Percentiles rank a stretch among this genome's conserved stretches.
Conservation (phyloP, 495 filamentous ascomycete genomes). For the Hypoxylon crocopeplum region DNA sequence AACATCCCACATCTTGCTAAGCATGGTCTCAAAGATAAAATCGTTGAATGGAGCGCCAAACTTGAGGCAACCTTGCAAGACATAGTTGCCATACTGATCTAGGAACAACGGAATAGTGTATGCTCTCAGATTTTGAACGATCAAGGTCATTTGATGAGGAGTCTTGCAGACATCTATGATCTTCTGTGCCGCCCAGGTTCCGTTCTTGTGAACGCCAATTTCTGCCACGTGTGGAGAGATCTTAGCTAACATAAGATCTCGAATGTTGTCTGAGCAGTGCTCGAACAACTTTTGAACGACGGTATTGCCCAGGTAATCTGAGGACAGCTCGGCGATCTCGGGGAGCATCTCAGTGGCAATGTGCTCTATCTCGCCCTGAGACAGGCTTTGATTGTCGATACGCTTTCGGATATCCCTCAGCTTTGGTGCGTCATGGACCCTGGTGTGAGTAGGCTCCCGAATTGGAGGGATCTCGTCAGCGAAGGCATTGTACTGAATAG, state of each 20-base stretch:
- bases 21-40: slow-evolving; percentile 98
- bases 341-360: slow-evolving; percentile 92
- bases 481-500: slow-evolving; percentile 76
- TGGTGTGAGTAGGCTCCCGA: slow-evolving; percentile 85
- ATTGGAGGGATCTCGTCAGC: slow-evolving; percentile 87
- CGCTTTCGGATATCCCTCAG: slow-evolving; percentile 95
- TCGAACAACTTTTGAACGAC: slow-evolving; percentile 99
- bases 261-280: slow-evolving; percentile 86
- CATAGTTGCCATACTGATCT: slow-evolving; percentile 98
- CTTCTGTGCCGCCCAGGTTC: slow-evolving; percentile 98
- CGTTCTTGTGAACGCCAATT: slow-evolving; percentile 98
- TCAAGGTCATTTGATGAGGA: slow-evolving; percentile 80
- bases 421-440: slow-evolving; percentile 93
- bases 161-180: slow-evolving; percentile 95
- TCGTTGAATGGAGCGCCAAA: slow-evolving; percentile 89
- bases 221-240: slow-evolving; percentile 93
- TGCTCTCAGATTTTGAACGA: slow-evolving; percentile 80
- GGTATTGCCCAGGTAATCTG: slow-evolving; percentile 96
- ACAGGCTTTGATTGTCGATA: slow-evolving; percentile 92
- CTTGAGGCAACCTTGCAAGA: slow-evolving; percentile 92
- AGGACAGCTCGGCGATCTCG: slow-evolving; percentile 92
- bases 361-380: slow-evolving; percentile 85
- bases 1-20: slow-evolving; percentile 93
- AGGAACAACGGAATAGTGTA: slow-evolving; percentile 91
- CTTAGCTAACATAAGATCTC: slow-evolving; percentile 88